phyloP scores from a whole-genome alignment of 495 filamentous ascomycete species.

The Parachaetomium inaequale region DNA sequence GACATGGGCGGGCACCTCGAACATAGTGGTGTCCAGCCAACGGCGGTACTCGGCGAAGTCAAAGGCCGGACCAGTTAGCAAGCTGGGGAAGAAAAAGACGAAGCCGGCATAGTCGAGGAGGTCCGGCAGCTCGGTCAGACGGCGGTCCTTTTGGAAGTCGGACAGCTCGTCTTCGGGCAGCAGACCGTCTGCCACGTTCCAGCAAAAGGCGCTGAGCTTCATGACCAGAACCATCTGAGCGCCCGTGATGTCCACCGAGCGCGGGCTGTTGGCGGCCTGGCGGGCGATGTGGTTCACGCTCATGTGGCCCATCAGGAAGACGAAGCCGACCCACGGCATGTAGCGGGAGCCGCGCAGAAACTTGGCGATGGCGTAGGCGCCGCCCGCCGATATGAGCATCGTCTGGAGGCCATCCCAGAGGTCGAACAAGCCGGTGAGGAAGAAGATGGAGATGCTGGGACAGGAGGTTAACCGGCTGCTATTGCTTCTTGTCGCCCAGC shows the following conservation, averaged over 20 bases:
- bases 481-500: not conserved
- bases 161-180: constrained; percentile 73
- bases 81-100: constrained; percentile 88
- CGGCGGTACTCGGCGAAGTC: constrained; percentile 88
- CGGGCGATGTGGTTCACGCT: constrained; percentile 82
- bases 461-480: constrained; percentile 6
- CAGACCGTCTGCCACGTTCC: constrained; percentile 91
- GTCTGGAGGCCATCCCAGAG: constrained; percentile 85
- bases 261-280: constrained; percentile 62
- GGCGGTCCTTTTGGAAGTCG: constrained; percentile 80
- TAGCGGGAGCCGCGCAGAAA: constrained; percentile 78
- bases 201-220: constrained; percentile 97
- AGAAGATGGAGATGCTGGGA: constrained; percentile 71
- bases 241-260: constrained; percentile 80
- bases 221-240: constrained; percentile 98
- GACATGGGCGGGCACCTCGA: constrained; percentile 73
- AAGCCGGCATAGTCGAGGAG: constrained; percentile 82
- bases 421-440: constrained; percentile 90
- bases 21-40: constrained; percentile 93
- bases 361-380: constrained; percentile 76
- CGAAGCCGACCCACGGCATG: constrained; percentile 97
- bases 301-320: constrained; percentile 95
- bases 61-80: constrained; percentile 85
- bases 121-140: constrained; percentile 65
- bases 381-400: constrained; percentile 70